Evolutionary conservation across 805 yeast genomes (phyloP), one percentile per base, ranked within the genome.

Genomic region (Isabelozyma heimii): DNA sequence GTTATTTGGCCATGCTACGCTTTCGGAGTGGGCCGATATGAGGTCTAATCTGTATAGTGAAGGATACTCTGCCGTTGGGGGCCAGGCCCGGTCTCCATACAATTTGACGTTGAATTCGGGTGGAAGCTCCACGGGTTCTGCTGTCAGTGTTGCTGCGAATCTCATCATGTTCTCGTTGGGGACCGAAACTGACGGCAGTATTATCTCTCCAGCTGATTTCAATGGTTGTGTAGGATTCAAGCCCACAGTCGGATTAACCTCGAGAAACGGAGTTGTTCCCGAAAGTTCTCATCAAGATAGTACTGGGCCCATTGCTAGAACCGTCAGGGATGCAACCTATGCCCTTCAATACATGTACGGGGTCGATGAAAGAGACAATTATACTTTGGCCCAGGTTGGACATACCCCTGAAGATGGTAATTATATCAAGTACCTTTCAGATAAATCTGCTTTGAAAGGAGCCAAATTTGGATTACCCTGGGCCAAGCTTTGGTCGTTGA

Each of bases 21-120:
- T 62, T 43, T 59, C 64, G 16, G 66, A 62, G 49, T 62, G 65
- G 65, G 66, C 66, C 10, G 65, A 62, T 43, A 62, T 62, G 65
- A 52, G 65, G 43, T 54, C 62, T 5, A 52, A 53, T 17, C 43
- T 15, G 6, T 62, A 62, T 45, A 56, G 62, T 42, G 66, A 61
- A 51, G 65, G 66, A 17, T 62, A 62, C 46, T 60, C 65, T 17
- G 60, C 65, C 10, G 44, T 56, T 13, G 63, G 63, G 13, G 65
- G 63, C 3, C 66, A 62, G 49, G 54, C 61, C 9, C 54, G 65
- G 40, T 54, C 53, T 46, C 66, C 66, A 20, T 62, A 56, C 47
- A 61, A 61, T 42, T 51, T 62, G 33, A 60, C 63, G 20, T 53
- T 59, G 14, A 61, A 58, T 28, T 56, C 57, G 7, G 65, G 66